Evolutionary conservation across 31 red algal genomes (phyloP), one percentile per base, ranked within the genome.

Genomic region (Asparagopsis taxiformis): DNA sequence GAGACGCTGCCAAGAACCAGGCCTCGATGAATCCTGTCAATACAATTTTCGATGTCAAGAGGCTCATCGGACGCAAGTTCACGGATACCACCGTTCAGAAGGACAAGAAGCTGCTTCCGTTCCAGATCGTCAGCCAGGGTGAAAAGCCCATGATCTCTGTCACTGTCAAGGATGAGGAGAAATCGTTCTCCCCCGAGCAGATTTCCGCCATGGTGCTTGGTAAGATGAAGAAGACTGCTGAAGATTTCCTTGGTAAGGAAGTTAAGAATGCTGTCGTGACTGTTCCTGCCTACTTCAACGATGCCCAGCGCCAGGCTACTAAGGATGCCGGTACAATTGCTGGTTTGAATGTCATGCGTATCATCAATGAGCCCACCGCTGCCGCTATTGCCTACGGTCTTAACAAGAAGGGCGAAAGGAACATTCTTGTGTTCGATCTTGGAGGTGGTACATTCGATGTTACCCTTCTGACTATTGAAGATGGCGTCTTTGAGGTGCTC

Each of bases 371-470:
- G 59, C 97, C 97, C 0, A 99, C 97, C 41, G 97, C 97, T 21
- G 97, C 91, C 35, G 97, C 97, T 30, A 85, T 99, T 56, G 97
- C 97, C 11, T 99, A 99, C 80, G 97, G 97, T 35, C 76, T 99
- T n/a, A 82, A 99, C 85, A 94, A 95, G 81, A 84, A 83, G 55
- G 97, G 93, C 2, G 94, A 97, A 74, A 93, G 87, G 79, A 97
- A 99, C 70, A 91, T 99, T 65, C 39, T 95, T 10, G 93, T 99
- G 11, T 99, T 99, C 59, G 97, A 99, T 71, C 74, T 95, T n/a
- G 97, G 97, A 34, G 97, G 97, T 65, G 97, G 97, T 15, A 99
- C 97, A 11, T 99, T 99, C 57, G 97, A 99, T 84, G 88, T 99
- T 19, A 90, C 97, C 48, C 88, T 99, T 51, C 79, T 99, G 11